Evolutionary conservation across 257 asterid genomes (phyloP).

Genomic region (Solanum stenotomum): DNA sequence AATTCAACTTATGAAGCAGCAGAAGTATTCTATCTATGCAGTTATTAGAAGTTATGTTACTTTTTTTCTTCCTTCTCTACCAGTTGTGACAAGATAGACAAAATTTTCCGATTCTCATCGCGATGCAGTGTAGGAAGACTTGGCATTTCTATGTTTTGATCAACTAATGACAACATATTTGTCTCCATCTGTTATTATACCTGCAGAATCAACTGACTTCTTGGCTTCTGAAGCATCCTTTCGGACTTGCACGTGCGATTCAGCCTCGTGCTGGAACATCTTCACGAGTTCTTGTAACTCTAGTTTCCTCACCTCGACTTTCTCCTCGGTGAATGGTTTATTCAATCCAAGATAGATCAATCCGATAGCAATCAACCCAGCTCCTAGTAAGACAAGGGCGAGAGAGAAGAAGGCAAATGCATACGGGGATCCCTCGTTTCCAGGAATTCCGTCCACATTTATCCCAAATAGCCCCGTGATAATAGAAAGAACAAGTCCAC

Average conservation of each 20-base stretch:
- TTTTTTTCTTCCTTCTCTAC: not conserved
- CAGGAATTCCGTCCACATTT: slow-evolving; percentile 96
- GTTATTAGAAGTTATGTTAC: not conserved
- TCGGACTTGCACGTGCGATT: slow-evolving; percentile 86
- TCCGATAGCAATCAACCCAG: slow-evolving; percentile 55
- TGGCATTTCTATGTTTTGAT: not conserved
- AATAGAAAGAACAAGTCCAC: slow-evolving; percentile 86
- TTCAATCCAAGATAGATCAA: slow-evolving; percentile 72
- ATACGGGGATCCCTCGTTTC: slow-evolving; percentile 59
- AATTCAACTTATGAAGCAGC: not conserved
- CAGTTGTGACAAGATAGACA: not conserved
- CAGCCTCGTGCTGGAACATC: slow-evolving; percentile 90
- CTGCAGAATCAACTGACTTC: not conserved
- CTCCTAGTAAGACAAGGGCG: slow-evolving; percentile 49
- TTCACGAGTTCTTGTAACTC: slow-evolving; percentile 73
- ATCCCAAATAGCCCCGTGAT: slow-evolving; percentile 87
- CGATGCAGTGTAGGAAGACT: not conserved
- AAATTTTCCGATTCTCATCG: not conserved
- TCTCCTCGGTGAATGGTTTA: slow-evolving; percentile 56
- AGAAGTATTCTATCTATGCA: not conserved
- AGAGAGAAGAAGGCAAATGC: slow-evolving; percentile 79
- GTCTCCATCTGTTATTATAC: not conserved
- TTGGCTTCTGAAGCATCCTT: slow-evolving; percentile 26
- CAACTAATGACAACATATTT: not conserved
- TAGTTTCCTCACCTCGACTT: slow-evolving; percentile 74